Evolutionary conservation across 176 grass and related monocot species (phyloP).

Genomic region (Phragmites australis): DNA sequence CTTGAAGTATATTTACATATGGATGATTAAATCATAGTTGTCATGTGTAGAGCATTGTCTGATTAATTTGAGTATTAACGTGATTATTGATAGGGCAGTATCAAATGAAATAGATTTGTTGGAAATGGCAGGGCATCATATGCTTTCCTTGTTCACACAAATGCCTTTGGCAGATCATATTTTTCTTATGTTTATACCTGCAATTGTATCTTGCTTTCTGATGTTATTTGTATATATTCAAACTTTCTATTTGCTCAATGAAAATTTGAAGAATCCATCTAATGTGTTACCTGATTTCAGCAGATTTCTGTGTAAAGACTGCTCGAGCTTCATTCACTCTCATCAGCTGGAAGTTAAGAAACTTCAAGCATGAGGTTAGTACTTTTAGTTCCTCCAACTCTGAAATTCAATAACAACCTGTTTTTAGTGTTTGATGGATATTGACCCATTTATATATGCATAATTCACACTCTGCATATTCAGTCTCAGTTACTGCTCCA

Average conservation of each 20-base stretch:
- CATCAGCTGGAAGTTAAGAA: neutral
- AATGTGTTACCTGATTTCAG: constrained; percentile 23
- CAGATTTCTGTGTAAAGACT: constrained; percentile 7
- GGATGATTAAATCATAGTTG: neutral
- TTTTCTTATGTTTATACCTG: neutral
- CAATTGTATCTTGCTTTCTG: neutral
- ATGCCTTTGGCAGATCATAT: neutral
- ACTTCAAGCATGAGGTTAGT: constrained; percentile 52
- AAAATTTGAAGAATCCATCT: neutral
- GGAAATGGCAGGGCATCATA: neutral
- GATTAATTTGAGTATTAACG: neutral
- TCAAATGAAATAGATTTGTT: neutral
- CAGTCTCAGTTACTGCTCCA: constrained; percentile 6
- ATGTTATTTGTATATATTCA: neutral
- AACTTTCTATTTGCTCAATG: constrained; percentile 24
- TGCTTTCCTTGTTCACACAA: neutral
- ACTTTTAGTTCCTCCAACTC: constrained; percentile 22
- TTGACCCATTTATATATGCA: constrained; percentile 4
- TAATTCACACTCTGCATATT: neutral
- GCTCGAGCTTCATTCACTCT: constrained; percentile 3
- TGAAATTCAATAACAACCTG: neutral
- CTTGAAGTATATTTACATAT: neutral
- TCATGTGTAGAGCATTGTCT: neutral
- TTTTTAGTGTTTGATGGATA: constrained; percentile 1
- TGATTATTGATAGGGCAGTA: neutral